phyloP scores from a whole-genome alignment of 495 filamentous ascomycete species.

The Xylaria cubensis region DNA sequence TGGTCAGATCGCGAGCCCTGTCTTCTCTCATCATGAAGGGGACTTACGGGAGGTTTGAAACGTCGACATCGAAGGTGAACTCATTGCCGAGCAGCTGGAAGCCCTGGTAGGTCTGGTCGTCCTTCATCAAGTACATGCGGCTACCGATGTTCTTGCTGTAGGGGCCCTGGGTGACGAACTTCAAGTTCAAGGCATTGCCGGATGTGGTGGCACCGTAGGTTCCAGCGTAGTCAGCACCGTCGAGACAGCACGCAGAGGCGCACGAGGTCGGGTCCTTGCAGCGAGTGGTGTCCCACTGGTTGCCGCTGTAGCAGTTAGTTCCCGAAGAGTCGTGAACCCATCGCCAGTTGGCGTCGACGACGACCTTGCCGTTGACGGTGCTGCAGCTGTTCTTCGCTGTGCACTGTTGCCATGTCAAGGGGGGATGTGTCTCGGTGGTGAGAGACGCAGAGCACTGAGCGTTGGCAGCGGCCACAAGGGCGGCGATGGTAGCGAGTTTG shows the following conservation, averaged over 20 bases:
- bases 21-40: neutral
- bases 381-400: slow-evolving; percentile 58
- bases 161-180: slow-evolving; percentile 63
- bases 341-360: slow-evolving; percentile 73
- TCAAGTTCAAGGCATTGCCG: slow-evolving; percentile 59
- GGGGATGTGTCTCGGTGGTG: slow-evolving; percentile 61
- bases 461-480: slow-evolving; percentile 45
- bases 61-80: slow-evolving; percentile 74
- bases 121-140: slow-evolving; percentile 66
- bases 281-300: slow-evolving; percentile 60
- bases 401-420: slow-evolving; percentile 63
- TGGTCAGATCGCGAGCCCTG: neutral
- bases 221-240: slow-evolving; percentile 65
- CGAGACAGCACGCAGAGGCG: slow-evolving; percentile 65
- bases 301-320: slow-evolving; percentile 71
- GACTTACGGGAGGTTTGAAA: slow-evolving; percentile 59
- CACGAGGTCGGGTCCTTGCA: slow-evolving; percentile 63
- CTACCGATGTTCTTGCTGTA: slow-evolving; percentile 65
- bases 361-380: slow-evolving; percentile 55
- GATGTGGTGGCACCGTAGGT: slow-evolving; percentile 68
- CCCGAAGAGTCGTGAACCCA: slow-evolving; percentile 64
- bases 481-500: slow-evolving; percentile 36
- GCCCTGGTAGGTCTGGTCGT: slow-evolving; percentile 63
- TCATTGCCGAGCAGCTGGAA: slow-evolving; percentile 71
- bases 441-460: slow-evolving; percentile 60